phyloP scores from a whole-genome alignment of 371 early-diverging fungal genomes.

The Nosema bombycis region DNA sequence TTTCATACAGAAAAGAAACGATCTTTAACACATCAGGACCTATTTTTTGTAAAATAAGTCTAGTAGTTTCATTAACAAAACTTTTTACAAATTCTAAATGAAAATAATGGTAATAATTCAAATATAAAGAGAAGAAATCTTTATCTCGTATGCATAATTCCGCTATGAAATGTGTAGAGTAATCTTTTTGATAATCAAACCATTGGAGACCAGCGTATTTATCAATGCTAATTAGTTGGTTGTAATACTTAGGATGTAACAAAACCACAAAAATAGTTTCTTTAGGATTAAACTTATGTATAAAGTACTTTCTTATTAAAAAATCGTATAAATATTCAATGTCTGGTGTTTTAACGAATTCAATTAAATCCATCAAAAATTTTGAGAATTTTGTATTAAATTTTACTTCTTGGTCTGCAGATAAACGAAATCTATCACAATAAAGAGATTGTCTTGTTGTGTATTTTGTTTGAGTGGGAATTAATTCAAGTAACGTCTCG shows the following conservation, averaged over 20 bases:
- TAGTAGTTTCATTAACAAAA: conserved; percentile 29
- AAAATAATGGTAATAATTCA: conserved; percentile 45
- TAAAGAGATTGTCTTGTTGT: conserved; percentile 24
- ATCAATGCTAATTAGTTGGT: conserved; percentile 26
- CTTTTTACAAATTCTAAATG: conserved; percentile 9
- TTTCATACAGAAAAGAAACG: conserved; percentile 8
- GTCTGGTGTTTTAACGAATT: conserved; percentile 4
- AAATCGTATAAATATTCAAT: conserved; percentile 51
- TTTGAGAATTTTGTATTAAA: conserved; percentile 44
- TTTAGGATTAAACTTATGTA: conserved; percentile 46
- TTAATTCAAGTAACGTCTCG: conserved; percentile 39
- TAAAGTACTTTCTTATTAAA: conserved; percentile 44
- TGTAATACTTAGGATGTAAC: conserved; percentile 38
- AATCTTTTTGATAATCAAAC: conserved; percentile 17
- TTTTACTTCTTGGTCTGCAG: conserved; percentile 39
- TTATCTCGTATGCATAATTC: conserved; percentile 27
- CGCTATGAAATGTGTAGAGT: conserved; percentile 30
- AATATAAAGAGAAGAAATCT: conserved; percentile 33
- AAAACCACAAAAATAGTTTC: conserved; percentile 48
- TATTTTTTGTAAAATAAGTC: conserved; percentile 7
- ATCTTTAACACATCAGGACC: neutral
- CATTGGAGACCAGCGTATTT: neutral
- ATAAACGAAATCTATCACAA: conserved; percentile 48
- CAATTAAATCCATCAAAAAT: conserved; percentile 37
- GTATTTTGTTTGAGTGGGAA: conserved; percentile 35